Evolutionary conservation across 192 early-diverging fungal species (phyloP).

Genomic region (Linnemannia elongata): DNA sequence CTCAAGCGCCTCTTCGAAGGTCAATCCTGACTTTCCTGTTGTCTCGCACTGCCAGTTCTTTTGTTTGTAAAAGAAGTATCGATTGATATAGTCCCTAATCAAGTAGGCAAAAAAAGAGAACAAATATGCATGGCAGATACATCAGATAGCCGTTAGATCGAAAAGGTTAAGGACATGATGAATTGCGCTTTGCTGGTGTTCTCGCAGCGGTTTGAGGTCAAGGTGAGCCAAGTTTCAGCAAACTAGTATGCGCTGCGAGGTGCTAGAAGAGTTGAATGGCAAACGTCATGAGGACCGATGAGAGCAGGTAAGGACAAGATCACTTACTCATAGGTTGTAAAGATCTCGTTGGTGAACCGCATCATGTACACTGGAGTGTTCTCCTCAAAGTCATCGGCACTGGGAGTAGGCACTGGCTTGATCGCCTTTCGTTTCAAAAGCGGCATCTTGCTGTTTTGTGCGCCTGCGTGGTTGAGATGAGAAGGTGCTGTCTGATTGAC

Average conservation of each 20-base stretch:
- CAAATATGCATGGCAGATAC: neutral
- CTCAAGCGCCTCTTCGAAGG: slow-evolving; percentile 84
- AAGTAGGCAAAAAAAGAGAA: slow-evolving; percentile 11
- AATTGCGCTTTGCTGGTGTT: neutral
- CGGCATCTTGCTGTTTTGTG: slow-evolving; percentile 20
- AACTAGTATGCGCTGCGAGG: neutral
- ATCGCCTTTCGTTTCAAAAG: slow-evolving; percentile 54
- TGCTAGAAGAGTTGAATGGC: slow-evolving; percentile 1
- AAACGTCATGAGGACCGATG: neutral
- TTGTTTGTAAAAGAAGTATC: slow-evolving; percentile 76
- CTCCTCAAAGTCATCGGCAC: slow-evolving; percentile 44
- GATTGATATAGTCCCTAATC: slow-evolving; percentile 76
- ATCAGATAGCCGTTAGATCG: slow-evolving; percentile 1
- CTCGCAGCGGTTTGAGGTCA: neutral
- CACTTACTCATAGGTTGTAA: slow-evolving; percentile 69
- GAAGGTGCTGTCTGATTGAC: neutral
- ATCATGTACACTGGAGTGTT: slow-evolving; percentile 67
- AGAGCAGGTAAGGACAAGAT: neutral
- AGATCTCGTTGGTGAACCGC: slow-evolving; percentile 69
- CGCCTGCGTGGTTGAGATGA: neutral
- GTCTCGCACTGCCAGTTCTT: slow-evolving; percentile 83
- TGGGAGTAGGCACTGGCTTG: slow-evolving; percentile 48
- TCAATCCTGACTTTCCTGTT: slow-evolving; percentile 81
- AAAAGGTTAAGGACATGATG: slow-evolving; percentile 12
- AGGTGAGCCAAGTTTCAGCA: neutral